Base-by-base conservation (phyloP, 805 yeast species). In the Yamadazyma sp. region DNA sequence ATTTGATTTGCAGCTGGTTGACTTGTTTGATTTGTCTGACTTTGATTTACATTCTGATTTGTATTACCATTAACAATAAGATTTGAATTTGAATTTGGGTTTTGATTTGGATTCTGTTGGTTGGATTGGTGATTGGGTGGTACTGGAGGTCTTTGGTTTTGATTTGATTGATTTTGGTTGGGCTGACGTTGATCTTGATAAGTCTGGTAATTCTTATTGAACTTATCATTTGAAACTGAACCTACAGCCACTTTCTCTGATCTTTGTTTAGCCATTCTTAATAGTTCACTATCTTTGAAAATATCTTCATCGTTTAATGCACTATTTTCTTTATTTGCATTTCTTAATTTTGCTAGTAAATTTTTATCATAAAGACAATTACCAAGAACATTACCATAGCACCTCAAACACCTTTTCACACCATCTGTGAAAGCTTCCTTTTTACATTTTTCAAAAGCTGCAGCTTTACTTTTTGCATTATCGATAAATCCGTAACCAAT, bases 391-490 rank as follows among this genome's bases (percentile, higher is more conserved):
- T 81, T 76, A 24, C 95, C 95, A 51, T 87, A 86, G 44, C 82
- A 80, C 42, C 94, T 65, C 35, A 89, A 64, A 10, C 91, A 81
- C 32, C 93, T 67, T 58, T 87, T 88, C 38, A 83, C 59, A 0
- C 85, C 96, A 55, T 85, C 89, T 0, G 89, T 83, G n/a, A 82
- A 74, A 0, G 95, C 93, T 49, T 84, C 93, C 49, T 86, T 85
- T 54, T 78, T 80, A 38, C 94, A 83, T 52, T 85, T 87, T 35
- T 78, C 86, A 53, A 75, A 82, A 0, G 95, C 91, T 62, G 76
- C 75, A 2, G 82, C 82, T 52, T 76, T 80, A 15, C 79, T 69
- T 32, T 76, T 73, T 28, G 86, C 84, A 39, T 80, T 81, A 31
- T 85, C 93, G 15, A 77, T 73, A 33, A 72, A 75, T 5, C 95